Conservation (phyloP, 2,329 filamentous ascomycete species). For the Aspergillus floridensis region DNA sequence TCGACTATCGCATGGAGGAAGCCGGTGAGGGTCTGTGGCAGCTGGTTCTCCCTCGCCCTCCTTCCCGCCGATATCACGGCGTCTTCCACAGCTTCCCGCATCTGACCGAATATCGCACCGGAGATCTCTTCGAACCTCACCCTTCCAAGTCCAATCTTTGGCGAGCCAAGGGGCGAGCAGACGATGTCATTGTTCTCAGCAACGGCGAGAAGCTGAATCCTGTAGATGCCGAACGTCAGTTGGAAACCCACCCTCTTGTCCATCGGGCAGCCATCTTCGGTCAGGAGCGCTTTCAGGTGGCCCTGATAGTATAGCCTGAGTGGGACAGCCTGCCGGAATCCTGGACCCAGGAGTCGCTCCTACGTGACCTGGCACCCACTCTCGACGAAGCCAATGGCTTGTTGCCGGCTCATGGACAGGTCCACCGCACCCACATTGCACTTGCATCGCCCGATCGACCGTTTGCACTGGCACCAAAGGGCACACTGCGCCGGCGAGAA, state of each 20-base stretch:
- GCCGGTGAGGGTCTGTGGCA: background rate
- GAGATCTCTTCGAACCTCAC: background rate
- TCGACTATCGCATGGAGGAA: background rate
- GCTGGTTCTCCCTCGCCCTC: background rate
- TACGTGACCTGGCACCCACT: background rate
- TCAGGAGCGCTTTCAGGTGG: background rate
- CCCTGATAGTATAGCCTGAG: background rate
- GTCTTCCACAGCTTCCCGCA: background rate
- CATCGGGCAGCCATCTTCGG: background rate
- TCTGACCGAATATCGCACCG: background rate
- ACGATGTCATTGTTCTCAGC: background rate
- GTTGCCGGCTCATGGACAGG: slow-evolving; percentile 3
- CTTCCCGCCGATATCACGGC: background rate
- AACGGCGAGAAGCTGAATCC: background rate
- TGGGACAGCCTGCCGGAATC: background rate
- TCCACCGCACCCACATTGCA: background rate
- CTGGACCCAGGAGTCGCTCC: background rate
- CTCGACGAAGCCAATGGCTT: background rate
- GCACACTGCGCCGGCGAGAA: slow-evolving; percentile 1
- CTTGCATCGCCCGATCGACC: background rate
- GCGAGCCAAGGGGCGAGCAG: background rate
- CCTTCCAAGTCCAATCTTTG: background rate
- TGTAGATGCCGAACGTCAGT: background rate
- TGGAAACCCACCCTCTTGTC: background rate
- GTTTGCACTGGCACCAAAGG: slow-evolving; percentile 2